These are phyloP conservation scores for Syzygium aromaticum DNA, from an alignment of 345 rosid species.

Conservation along the genomic window DNA sequence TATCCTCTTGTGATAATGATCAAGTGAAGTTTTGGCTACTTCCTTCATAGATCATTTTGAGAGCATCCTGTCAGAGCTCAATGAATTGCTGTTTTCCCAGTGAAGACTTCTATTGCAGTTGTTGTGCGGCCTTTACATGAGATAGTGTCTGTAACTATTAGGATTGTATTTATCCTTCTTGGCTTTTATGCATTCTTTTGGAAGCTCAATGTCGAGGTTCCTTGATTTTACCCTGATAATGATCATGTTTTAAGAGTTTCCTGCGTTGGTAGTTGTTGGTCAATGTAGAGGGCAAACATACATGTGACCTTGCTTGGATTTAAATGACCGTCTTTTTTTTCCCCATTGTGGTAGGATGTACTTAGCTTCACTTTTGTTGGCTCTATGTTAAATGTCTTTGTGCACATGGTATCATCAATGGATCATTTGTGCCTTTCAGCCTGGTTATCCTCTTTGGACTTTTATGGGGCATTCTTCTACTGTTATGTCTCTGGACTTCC, in stretches of 20 bases:
- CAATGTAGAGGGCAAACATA: background rate
- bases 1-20: background rate
- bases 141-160: background rate
- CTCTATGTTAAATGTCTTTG: background rate
- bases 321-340: background rate
- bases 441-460: constrained; percentile 70
- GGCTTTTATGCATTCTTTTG: background rate
- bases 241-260: background rate
- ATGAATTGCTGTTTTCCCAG: background rate
- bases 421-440: constrained; percentile 35
- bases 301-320: background rate
- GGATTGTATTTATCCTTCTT: background rate
- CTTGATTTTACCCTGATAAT: background rate
- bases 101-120: background rate
- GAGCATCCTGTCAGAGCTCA: background rate
- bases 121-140: background rate
- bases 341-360: background rate
- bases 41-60: background rate
- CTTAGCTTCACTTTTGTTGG: background rate
- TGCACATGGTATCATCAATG: background rate
- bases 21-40: background rate
- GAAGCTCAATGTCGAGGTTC: background rate
- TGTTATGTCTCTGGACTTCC: constrained; percentile 88
- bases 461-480: constrained; percentile 69
- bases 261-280: background rate